Evolutionary conservation across 306 rosid genomes (phyloP).

Genomic region (Prunus fruticosa): DNA sequence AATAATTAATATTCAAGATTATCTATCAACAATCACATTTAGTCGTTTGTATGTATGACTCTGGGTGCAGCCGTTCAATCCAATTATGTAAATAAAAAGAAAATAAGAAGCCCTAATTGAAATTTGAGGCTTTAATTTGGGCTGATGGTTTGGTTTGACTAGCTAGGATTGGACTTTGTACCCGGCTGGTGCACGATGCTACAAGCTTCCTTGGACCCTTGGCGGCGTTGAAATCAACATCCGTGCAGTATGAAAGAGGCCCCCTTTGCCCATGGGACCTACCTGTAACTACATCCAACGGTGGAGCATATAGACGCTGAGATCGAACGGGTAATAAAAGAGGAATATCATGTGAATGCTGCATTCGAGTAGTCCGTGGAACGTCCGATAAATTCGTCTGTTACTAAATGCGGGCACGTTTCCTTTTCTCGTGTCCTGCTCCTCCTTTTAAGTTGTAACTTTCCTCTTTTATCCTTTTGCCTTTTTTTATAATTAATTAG

Average conservation of each 20-base stretch:
- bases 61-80: too few relatives aligned
- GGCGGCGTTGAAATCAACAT: not conserved
- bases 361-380: conserved; percentile 7
- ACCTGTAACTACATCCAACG: not conserved
- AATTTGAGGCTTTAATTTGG: not conserved
- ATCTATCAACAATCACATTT: too few relatives aligned
- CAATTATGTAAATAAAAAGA: too few relatives aligned
- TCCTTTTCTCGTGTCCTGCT: not conserved
- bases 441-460: not conserved
- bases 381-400: conserved; percentile 11
- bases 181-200: not conserved
- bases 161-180: not conserved
- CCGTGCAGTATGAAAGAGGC: not conserved
- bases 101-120: not conserved
- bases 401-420: conserved; percentile 9
- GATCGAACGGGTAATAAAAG: not conserved
- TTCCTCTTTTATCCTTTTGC: not conserved
- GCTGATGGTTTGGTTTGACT: not conserved
- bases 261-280: not conserved
- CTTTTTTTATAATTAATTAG: not conserved
- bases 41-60: too few relatives aligned
- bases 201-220: not conserved
- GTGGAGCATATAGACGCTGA: not conserved
- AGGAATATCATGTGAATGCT: conserved; percentile 6
- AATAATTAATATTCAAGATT: too few relatives aligned